Conservation (phyloP, 2,329 filamentous ascomycete species). For the Fusarium austroafricanum region DNA sequence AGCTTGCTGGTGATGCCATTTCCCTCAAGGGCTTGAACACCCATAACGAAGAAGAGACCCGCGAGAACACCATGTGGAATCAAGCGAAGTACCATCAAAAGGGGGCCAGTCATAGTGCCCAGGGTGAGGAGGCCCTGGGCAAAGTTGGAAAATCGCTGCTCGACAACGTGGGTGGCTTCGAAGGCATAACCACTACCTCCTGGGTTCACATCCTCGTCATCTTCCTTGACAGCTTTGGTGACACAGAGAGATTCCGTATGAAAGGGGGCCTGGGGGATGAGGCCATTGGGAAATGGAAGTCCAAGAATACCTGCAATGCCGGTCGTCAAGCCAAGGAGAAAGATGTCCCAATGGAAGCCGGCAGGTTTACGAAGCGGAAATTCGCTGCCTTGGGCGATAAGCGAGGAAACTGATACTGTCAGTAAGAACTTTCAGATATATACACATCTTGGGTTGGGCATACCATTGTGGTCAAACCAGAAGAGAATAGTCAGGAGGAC, state of each 20-base stretch:
- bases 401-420: constrained; percentile 69
- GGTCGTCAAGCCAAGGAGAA: constrained; percentile 82
- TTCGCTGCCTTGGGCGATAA: constrained; percentile 85
- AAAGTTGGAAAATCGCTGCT: constrained; percentile 83
- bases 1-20: constrained; percentile 84
- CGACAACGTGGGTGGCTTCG: constrained; percentile 72
- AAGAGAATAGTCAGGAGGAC: constrained; percentile 85
- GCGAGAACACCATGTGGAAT: constrained; percentile 85
- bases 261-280: constrained; percentile 86
- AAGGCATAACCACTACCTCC: constrained; percentile 66
- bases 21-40: constrained; percentile 77
- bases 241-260: constrained; percentile 84
- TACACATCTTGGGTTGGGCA: constrained; percentile 24
- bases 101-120: constrained; percentile 80
- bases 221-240: constrained; percentile 64
- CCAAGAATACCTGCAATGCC: constrained; percentile 80
- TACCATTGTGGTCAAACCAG: constrained; percentile 90
- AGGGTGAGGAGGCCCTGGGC: constrained; percentile 82
- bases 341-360: constrained; percentile 88
- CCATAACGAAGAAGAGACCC: constrained; percentile 88
- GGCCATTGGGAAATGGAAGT: constrained; percentile 83
- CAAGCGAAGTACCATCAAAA: constrained; percentile 78
- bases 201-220: constrained; percentile 64
- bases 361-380: constrained; percentile 84
- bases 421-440: constrained; percentile 2